A percentile compares a stretch with the other conserved stretches of the same genome.
Conservation (phyloP, 768 basidiomycete genomes). For the Pleurotus giganteus region DNA sequence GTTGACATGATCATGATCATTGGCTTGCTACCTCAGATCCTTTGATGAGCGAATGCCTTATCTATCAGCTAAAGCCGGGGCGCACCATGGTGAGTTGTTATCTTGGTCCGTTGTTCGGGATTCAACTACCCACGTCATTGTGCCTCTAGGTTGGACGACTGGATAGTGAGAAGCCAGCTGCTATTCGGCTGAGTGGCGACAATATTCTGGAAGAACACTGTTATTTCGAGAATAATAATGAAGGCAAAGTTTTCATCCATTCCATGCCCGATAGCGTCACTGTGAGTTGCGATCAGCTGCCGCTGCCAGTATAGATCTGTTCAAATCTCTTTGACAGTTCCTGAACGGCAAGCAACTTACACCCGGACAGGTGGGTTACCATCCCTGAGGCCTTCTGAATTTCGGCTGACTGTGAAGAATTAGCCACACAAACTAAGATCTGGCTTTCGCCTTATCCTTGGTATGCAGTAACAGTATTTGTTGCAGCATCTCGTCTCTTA, state of each 20-base stretch:
- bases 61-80: conserved; percentile 82
- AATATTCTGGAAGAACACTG: conserved; percentile 94
- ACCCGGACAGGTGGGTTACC: conserved; percentile 62
- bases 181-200: conserved; percentile 90
- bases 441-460: conserved; percentile 95
- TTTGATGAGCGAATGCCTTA: conserved; percentile 93
- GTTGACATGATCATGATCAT: not conserved
- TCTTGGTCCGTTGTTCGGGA: not conserved
- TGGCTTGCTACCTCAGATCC: conserved; percentile 58
- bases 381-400: conserved; percentile 14
- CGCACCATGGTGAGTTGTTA: conserved; percentile 18
- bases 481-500: conserved; percentile 15
- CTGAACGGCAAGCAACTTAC: conserved; percentile 89
- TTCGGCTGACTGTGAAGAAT: conserved; percentile 17
- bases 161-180: conserved; percentile 76
- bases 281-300: conserved; percentile 40
- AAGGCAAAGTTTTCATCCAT: conserved; percentile 82
- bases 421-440: conserved; percentile 84
- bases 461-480: conserved; percentile 37
- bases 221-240: conserved; percentile 73
- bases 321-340: conserved; percentile 49
- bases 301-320: conserved; percentile 12
- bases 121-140: not conserved
- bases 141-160: conserved; percentile 73
- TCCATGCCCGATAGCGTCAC: conserved; percentile 81